Evolutionary conservation across 75 land plant species (phyloP).

Genomic region (Pinus taeda): DNA sequence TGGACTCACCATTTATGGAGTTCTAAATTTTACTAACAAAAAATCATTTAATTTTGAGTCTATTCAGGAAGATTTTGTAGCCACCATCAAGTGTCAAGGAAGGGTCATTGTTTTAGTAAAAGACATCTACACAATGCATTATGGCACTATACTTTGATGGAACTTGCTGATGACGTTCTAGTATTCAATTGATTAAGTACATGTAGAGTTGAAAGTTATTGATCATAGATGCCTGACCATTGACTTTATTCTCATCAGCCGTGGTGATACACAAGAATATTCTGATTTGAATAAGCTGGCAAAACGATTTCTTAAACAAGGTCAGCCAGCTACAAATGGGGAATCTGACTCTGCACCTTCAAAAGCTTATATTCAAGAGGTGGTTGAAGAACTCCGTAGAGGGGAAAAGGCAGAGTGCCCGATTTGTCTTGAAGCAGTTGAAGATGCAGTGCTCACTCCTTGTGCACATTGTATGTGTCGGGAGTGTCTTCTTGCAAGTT

Average conservation of each 20-base stretch:
- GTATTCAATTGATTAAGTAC: neutral
- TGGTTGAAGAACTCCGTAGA: conserved; percentile 80
- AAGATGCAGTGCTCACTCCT: conserved; percentile 93
- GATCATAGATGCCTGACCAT: neutral
- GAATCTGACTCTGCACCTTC: conserved; percentile 42
- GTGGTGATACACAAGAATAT: conserved; percentile 90
- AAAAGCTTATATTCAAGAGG: conserved; percentile 80
- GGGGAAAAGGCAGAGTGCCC: conserved; percentile 93
- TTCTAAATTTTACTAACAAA: too few relatives aligned
- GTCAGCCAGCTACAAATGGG: conserved; percentile 20
- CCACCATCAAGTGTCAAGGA: too few relatives aligned
- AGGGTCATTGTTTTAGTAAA: too few relatives aligned
- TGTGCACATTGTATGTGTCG: conserved; percentile 97
- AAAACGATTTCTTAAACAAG: conserved; percentile 71
- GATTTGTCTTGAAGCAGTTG: conserved; percentile 89
- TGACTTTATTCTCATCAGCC: conserved; percentile 39
- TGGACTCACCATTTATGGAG: too few relatives aligned
- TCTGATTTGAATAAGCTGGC: conserved; percentile 89
- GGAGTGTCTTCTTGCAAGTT: conserved; percentile 85
- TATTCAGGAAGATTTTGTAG: too few relatives aligned
- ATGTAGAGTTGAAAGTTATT: neutral
- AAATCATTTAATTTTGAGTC: too few relatives aligned
- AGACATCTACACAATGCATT: too few relatives aligned
- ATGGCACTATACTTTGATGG: too few relatives aligned
- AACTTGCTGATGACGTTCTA: neutral